phyloP scores from a whole-genome alignment of 2,329 filamentous ascomycete species.

The Aspergillus sp. region DNA sequence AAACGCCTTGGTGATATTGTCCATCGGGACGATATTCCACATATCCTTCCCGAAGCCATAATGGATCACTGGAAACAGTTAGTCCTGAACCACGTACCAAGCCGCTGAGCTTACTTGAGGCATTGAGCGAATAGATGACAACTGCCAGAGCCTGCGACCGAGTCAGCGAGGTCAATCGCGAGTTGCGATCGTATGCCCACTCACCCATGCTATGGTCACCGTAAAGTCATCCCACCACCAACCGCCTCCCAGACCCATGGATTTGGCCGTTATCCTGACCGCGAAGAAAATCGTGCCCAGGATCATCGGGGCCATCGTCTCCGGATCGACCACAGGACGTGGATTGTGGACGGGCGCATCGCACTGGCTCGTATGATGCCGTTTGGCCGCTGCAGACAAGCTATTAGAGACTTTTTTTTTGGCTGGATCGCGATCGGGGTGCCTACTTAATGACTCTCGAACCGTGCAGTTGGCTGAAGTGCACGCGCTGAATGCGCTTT shows the following conservation, averaged over 20 bases:
- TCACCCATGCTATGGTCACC: constrained; percentile 9
- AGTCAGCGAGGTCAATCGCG: not conserved
- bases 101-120: constrained; percentile 5
- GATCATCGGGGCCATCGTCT: constrained; percentile 2
- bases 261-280: constrained; percentile 1
- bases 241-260: constrained; percentile 1
- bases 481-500: not conserved
- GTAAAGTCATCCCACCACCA: constrained; percentile 5
- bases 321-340: constrained; percentile 1
- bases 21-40: constrained; percentile 13
- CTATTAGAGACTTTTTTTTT: not conserved
- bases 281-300: constrained; percentile 2
- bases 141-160: constrained; percentile 6
- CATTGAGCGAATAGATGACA: constrained; percentile 6
- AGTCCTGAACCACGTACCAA: not conserved
- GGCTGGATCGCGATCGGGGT: not conserved
- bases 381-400: constrained; percentile 1
- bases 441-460: constrained; percentile 1
- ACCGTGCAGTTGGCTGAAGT: constrained; percentile 1
- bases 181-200: not conserved
- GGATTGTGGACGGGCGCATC: not conserved
- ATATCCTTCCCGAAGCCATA: constrained; percentile 14
- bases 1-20: constrained; percentile 11
- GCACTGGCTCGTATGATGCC: constrained; percentile 1
- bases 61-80: constrained; percentile 10